Conservation (phyloP, 2,329 filamentous ascomycete genomes). For the Alternaria panax region DNA sequence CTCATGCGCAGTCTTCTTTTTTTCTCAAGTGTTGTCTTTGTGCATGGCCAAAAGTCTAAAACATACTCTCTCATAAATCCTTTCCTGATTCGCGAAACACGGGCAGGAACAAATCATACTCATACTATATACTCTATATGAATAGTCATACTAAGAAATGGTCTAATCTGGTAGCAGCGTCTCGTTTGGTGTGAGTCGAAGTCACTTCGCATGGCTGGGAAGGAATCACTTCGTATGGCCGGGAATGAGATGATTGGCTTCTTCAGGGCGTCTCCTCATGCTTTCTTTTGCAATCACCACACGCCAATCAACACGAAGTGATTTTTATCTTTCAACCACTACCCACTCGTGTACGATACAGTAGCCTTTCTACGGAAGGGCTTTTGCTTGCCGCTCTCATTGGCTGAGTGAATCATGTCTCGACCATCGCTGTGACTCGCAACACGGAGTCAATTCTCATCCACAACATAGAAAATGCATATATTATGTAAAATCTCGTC, state of each 20-base stretch:
- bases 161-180: neutral
- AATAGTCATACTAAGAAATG: accelerated
- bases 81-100: neutral
- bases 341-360: too few species aligned
- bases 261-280: neutral
- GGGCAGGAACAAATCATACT: neutral
- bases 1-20: neutral
- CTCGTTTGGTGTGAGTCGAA: neutral
- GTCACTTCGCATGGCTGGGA: neutral
- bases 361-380: too few species aligned
- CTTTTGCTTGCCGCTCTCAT: too few species aligned
- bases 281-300: too few species aligned
- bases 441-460: too few species aligned
- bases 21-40: neutral
- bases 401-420: too few species aligned
- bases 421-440: too few species aligned
- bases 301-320: too few species aligned
- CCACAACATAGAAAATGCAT: too few species aligned
- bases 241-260: neutral
- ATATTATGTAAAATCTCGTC: too few species aligned
- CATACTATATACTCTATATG: accelerated
- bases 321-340: too few species aligned
- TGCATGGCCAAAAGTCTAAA: neutral
- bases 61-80: neutral
- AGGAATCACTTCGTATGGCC: neutral